phyloP scores from a whole-genome alignment of 2,329 filamentous ascomycete species.

The Neofusicoccum ribis region DNA sequence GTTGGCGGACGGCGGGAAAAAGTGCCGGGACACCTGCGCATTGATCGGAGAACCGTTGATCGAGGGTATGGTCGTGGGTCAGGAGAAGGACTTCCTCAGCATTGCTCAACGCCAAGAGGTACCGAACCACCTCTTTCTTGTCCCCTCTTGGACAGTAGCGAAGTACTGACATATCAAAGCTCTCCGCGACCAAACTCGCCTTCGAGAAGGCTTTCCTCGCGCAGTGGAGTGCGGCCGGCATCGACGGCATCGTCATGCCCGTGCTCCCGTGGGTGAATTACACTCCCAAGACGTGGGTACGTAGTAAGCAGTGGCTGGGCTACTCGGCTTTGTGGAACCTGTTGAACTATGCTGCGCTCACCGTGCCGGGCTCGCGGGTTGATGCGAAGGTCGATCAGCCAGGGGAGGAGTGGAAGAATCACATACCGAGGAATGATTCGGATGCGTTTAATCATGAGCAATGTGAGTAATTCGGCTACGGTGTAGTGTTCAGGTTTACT shows the following conservation, averaged over 20 bases:
- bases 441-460: constrained; percentile 15
- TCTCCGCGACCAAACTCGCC: constrained; percentile 16
- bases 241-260: constrained; percentile 23
- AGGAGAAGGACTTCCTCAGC: constrained; percentile 21
- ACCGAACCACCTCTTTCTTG: not conserved
- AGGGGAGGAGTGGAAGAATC: not conserved
- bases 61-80: constrained; percentile 26
- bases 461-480: constrained; percentile 9
- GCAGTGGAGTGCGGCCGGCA: constrained; percentile 19
- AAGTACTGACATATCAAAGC: constrained; percentile 1
- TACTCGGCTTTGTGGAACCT: constrained; percentile 36
- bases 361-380: constrained; percentile 15
- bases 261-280: constrained; percentile 25
- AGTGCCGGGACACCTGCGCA: constrained; percentile 21
- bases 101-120: constrained; percentile 23
- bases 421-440: constrained; percentile 12
- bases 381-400: constrained; percentile 15
- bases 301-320: constrained; percentile 29
- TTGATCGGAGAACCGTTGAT: constrained; percentile 25
- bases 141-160: too few species aligned
- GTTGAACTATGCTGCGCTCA: constrained; percentile 24
- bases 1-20: constrained; percentile 24
- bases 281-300: constrained; percentile 24
- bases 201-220: constrained; percentile 21
- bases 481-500: not conserved